phyloP scores from a whole-genome alignment of 768 basidiomycete species.

The Arthromyces matolae region DNA sequence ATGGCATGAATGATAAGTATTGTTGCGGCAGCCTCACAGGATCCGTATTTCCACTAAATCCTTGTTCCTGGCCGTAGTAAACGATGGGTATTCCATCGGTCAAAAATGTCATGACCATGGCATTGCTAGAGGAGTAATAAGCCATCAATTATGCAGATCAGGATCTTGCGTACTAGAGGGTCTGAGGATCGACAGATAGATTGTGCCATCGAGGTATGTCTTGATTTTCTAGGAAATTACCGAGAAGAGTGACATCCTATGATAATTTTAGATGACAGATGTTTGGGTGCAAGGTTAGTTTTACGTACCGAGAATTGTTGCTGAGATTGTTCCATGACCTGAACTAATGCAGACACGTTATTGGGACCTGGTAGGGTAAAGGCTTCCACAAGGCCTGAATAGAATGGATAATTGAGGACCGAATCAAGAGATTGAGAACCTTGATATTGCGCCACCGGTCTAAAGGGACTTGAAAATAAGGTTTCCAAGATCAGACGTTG shows the following conservation, averaged over 20 bases:
- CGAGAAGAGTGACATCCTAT: constrained; percentile 48
- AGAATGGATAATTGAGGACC: constrained; percentile 70
- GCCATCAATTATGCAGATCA: not conserved
- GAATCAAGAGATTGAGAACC: constrained; percentile 61
- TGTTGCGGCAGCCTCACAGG: constrained; percentile 43
- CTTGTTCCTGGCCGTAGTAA: constrained; percentile 81
- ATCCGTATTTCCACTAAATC: constrained; percentile 58
- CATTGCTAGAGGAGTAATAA: constrained; percentile 45
- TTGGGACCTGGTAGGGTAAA: constrained; percentile 68
- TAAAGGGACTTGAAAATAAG: constrained; percentile 28
- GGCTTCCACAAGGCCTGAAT: constrained; percentile 56
- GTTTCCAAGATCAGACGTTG: not conserved
- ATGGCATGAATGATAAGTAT: not conserved
- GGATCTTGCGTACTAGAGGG: constrained; percentile 47
- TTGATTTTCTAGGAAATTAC: constrained; percentile 81
- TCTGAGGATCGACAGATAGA: constrained; percentile 67
- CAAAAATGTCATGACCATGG: constrained; percentile 73
- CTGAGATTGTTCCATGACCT: constrained; percentile 51
- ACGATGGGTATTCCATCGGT: constrained; percentile 81
- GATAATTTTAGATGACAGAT: not conserved
- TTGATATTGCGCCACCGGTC: constrained; percentile 56
- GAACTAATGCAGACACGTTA: constrained; percentile 56
- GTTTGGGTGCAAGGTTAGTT: not conserved
- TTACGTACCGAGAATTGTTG: constrained; percentile 42
- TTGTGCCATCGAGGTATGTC: constrained; percentile 75